Base-by-base conservation (phyloP, 805 yeast species). In the Starmera caribaea region DNA sequence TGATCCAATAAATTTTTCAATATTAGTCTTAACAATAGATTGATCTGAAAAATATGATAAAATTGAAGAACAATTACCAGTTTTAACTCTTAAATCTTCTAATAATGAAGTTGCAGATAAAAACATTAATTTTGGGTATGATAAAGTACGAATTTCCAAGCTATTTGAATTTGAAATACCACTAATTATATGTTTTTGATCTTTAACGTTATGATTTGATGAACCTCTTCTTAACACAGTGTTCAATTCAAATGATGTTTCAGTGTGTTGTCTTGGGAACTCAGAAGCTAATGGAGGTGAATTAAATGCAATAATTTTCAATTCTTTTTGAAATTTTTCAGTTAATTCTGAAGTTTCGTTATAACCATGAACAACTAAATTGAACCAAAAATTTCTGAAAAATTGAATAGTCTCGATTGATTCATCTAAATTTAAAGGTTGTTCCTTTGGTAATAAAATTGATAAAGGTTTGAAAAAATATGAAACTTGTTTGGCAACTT, bases 311-410 rank as follows among this genome's bases (percentile, higher is more conserved):
- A 92, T 82, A 39, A 78, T 65, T 49, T 72, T 67, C 33, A 90
- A 66, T 24, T 75, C 74, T 0, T 48, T 48, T 34, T 60, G 57
- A 51, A 73, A 70, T n/a, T 62, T 61, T 40, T 62, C 60, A 13
- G 76, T 71, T 52, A 79, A 64, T 12, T 66, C 65, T 0, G 92
- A 78, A 30, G 68, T 68, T 40, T 67, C 66, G n/a, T 77, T 72
- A 55, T 79, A 87, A 0, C 98, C 98, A 59, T 92, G 96, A 24
- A 89, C 83, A 4, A 81, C 90, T 70, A 92, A 68, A 53, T 90
- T 92, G 58, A 86, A 87, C 99, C 99, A 92, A 34, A 87, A 77
- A 58, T 92, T 83, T 53, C 94, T 73, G 66, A 90, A 86, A 43
- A 79, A 64, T 35, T 72, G 69, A 36, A 76, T 63, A 2, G 63